phyloP scores from a whole-genome alignment of 192 early-diverging fungal genomes.

The Pilobolus umbonatus region DNA sequence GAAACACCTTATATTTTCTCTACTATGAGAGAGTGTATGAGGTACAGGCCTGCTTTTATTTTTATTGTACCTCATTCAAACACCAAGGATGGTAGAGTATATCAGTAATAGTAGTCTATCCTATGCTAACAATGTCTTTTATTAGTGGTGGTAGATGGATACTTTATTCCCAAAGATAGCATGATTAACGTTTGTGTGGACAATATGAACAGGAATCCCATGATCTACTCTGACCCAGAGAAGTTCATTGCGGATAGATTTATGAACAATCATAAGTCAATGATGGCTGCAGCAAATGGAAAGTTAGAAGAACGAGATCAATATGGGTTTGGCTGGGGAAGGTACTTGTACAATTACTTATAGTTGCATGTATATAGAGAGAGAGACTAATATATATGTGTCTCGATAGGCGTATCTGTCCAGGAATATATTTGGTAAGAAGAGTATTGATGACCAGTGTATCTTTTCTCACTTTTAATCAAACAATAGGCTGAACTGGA shows the following conservation, averaged over 20 bases:
- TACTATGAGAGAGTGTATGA: conserved; percentile 8
- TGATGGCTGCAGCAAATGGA: conserved; percentile 11
- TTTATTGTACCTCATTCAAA: conserved; percentile 5
- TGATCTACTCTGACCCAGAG: conserved; percentile 36
- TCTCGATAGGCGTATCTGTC: conserved; percentile 10
- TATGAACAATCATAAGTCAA: not conserved
- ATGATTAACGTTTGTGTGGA: conserved; percentile 42
- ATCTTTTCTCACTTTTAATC: too few species aligned
- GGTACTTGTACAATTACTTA: too few species aligned
- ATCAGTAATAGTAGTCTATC: not conserved
- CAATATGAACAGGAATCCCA: conserved; percentile 36
- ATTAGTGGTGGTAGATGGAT: conserved; percentile 25
- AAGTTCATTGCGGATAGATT: conserved; percentile 45
- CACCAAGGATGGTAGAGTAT: conserved; percentile 1
- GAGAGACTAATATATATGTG: too few species aligned
- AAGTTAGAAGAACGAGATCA: conserved; percentile 12
- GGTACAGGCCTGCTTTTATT: not conserved
- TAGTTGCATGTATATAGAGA: too few species aligned
- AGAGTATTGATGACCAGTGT: too few species aligned
- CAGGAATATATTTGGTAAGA: conserved; percentile 6
- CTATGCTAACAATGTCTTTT: not conserved
- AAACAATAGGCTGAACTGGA: not conserved
- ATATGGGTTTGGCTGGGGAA: conserved; percentile 17
- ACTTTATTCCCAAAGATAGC: conserved; percentile 45
- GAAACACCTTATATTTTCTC: not conserved